Evolutionary conservation across 73 alveolate species (phyloP).

Genomic region (Durusdinium trenchii): DNA sequence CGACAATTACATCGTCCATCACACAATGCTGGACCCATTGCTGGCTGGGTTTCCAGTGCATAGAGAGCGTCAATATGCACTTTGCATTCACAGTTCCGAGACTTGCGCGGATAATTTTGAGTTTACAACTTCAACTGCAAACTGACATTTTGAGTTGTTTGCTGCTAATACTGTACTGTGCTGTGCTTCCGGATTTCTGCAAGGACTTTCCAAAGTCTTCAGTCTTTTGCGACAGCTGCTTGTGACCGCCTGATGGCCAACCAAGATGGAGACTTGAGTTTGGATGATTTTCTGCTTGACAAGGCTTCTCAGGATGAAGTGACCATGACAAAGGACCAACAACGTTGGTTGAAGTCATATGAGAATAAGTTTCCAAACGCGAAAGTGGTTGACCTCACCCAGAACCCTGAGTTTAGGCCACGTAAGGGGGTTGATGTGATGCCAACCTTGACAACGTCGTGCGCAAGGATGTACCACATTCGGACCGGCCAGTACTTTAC

Average conservation of each 20-base stretch:
- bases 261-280: background rate
- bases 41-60: background rate
- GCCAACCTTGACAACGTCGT: background rate
- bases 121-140: background rate
- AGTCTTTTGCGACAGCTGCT: background rate
- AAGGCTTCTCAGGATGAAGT: background rate
- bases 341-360: no score
- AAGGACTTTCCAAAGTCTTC: no score
- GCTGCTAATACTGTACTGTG: background rate
- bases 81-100: background rate
- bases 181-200: no score
- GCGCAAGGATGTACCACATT: background rate
- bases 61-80: background rate
- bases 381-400: background rate
- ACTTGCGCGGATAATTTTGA: background rate
- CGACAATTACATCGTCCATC: background rate
- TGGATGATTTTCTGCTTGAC: background rate
- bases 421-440: background rate
- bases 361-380: background rate
- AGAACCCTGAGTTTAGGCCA: background rate
- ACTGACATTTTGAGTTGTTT: no score
- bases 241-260: background rate
- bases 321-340: no score
- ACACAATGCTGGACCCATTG: background rate
- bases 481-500: background rate